Conservation (phyloP, 164 flowering plant genomes). For the Chimonanthus salicifolius region DNA sequence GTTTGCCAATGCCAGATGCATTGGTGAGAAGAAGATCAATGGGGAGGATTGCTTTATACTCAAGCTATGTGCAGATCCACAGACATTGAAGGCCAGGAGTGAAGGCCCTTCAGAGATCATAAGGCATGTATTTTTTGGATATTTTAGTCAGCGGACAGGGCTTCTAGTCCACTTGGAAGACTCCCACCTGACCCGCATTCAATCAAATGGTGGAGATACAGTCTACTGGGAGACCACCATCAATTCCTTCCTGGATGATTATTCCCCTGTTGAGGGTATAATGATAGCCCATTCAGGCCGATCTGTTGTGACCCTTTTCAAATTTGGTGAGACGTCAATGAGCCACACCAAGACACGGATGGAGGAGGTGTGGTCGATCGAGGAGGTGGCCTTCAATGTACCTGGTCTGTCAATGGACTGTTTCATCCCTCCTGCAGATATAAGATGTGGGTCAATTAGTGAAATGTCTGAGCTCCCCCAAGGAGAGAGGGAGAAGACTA, state of each 20-base stretch:
- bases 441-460: conserved; percentile 17
- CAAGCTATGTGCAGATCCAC: conserved; percentile 51
- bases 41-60: conserved; percentile 68
- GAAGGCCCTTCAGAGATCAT: conserved; percentile 59
- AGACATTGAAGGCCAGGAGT: conserved; percentile 48
- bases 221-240: conserved; percentile 73
- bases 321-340: conserved; percentile 60
- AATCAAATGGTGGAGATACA: conserved; percentile 45
- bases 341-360: conserved; percentile 60
- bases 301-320: conserved; percentile 49
- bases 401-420: conserved; percentile 56
- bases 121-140: conserved; percentile 49
- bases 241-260: conserved; percentile 52
- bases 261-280: conserved; percentile 53
- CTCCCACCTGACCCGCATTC: conserved; percentile 55
- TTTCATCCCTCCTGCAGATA: conserved; percentile 67
- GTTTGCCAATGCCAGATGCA: conserved; percentile 55
- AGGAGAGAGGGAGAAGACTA: conserved; percentile 7
- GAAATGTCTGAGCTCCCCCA: conserved; percentile 7
- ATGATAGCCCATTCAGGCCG: conserved; percentile 63
- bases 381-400: conserved; percentile 61
- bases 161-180: conserved; percentile 52
- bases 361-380: conserved; percentile 67
- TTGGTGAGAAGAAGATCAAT: conserved; percentile 52
- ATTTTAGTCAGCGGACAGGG: conserved; percentile 60